Conservation (phyloP, 306 rosid genomes). For the Vigna reflexopilosa region DNA sequence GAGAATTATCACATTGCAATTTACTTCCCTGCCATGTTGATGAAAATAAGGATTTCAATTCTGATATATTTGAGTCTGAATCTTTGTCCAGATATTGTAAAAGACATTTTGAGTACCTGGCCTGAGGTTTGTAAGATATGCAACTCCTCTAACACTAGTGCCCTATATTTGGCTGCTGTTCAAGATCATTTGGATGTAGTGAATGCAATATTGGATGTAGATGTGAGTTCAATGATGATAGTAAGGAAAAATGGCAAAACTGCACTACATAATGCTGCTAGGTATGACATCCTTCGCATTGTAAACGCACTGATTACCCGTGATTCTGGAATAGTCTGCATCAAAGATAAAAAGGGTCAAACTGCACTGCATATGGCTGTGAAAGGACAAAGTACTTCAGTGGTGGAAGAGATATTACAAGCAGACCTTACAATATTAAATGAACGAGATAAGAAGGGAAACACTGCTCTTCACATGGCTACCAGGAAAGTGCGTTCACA, state of each 20-base stretch:
- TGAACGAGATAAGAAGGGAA: slow-evolving; percentile 89
- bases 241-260: slow-evolving; percentile 97
- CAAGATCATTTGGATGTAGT: slow-evolving; percentile 82
- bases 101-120: slow-evolving; percentile 67
- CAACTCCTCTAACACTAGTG: slow-evolving; percentile 79
- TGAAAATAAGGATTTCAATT: not conserved
- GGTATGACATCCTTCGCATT: slow-evolving; percentile 71
- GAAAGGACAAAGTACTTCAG: slow-evolving; percentile 68
- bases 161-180: slow-evolving; percentile 88
- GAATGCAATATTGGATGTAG: slow-evolving; percentile 80
- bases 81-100: slow-evolving; percentile 74
- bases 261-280: slow-evolving; percentile 81
- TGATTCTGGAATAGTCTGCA: slow-evolving; percentile 65
- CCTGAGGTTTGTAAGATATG: slow-evolving; percentile 78
- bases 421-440: slow-evolving; percentile 67
- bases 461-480: slow-evolving; percentile 91
- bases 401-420: slow-evolving; percentile 75
- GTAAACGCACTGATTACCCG: slow-evolving; percentile 67
- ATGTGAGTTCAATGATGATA: slow-evolving; percentile 64
- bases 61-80: slow-evolving; percentile 33
- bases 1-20: not conserved
- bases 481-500: slow-evolving; percentile 86
- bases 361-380: slow-evolving; percentile 98
- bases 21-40: not conserved
- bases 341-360: slow-evolving; percentile 92